Evolutionary conservation across 2,329 filamentous ascomycete genomes (phyloP).

Genomic region (Exophiala dermatitidis): DNA sequence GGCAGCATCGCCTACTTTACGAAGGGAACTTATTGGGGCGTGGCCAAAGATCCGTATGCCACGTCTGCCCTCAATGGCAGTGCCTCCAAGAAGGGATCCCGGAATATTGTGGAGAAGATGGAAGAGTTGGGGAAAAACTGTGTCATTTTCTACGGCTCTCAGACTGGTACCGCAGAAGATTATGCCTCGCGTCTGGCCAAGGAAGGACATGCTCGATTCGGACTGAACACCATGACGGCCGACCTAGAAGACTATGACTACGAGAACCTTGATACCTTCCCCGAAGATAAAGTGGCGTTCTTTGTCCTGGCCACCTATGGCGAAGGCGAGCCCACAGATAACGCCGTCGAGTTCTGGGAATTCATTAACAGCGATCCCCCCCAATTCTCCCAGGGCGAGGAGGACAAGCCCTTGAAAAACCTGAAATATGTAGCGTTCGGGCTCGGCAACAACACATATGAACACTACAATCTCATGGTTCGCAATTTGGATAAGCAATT

Average conservation of each 20-base stretch:
- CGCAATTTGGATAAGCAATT: conserved; percentile 79
- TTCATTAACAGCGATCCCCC: conserved; percentile 79
- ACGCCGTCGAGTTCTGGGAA: conserved; percentile 98
- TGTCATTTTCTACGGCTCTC: conserved; percentile 95
- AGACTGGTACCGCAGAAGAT: conserved; percentile 96
- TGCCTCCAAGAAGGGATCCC: conserved; percentile 67
- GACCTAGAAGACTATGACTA: conserved; percentile 97
- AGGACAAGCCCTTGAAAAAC: conserved; percentile 63
- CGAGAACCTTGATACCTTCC: conserved; percentile 82
- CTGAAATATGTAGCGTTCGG: conserved; percentile 94
- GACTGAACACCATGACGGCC: conserved; percentile 95
- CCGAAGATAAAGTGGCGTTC: conserved; percentile 83
- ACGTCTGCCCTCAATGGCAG: conserved; percentile 62
- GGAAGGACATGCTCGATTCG: conserved; percentile 93
- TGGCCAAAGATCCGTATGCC: conserved; percentile 83
- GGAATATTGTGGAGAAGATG: conserved; percentile 93
- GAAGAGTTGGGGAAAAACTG: conserved; percentile 94
- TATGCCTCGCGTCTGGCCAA: conserved; percentile 94
- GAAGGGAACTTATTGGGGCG: conserved; percentile 88
- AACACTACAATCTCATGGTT: conserved; percentile 99
- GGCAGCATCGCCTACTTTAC: conserved; percentile 95
- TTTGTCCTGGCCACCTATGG: conserved; percentile 97
- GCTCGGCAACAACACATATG: conserved; percentile 97
- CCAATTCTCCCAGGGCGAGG: conserved; percentile 60
- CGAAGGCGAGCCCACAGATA: conserved; percentile 96